phyloP scores from a whole-genome alignment of 805 yeast genomes.

The Suhomyces sp. region DNA sequence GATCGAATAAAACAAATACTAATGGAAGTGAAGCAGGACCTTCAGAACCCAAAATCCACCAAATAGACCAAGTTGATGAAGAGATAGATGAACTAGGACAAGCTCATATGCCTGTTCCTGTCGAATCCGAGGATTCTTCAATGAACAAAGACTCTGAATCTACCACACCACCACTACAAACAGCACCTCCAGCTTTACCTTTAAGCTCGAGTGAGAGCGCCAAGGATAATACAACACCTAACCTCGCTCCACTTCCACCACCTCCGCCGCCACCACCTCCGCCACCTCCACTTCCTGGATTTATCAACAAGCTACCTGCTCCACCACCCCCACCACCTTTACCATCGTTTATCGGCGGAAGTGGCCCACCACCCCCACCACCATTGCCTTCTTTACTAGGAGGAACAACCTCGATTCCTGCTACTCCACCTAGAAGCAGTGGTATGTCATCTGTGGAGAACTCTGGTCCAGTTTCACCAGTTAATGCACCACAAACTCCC shows the following conservation, averaged over 20 bases:
- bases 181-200: constrained; percentile 6
- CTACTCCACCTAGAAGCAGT: not conserved
- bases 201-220: not conserved
- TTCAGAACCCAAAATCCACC: not conserved
- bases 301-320: constrained; percentile 14
- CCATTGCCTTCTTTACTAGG: constrained; percentile 15
- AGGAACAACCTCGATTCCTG: not conserved
- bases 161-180: constrained; percentile 2
- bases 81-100: not conserved
- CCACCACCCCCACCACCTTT: constrained; percentile 23
- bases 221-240: not conserved
- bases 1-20: not conserved
- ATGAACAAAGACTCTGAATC: not conserved
- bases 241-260: constrained; percentile 5
- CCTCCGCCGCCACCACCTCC: constrained; percentile 9
- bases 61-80: not conserved
- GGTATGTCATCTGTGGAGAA: not conserved
- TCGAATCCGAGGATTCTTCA: not conserved
- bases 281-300: constrained; percentile 6
- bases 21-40: not conserved
- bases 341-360: constrained; percentile 7
- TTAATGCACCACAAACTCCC: not conserved
- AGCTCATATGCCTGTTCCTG: not conserved
- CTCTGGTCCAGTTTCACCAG: constrained; percentile 2
- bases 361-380: constrained; percentile 19